Percentiles rank a stretch among this genome's conserved stretches.
Evolutionary conservation across 345 rosid species (phyloP).

Genomic region (Psidium guajava): DNA sequence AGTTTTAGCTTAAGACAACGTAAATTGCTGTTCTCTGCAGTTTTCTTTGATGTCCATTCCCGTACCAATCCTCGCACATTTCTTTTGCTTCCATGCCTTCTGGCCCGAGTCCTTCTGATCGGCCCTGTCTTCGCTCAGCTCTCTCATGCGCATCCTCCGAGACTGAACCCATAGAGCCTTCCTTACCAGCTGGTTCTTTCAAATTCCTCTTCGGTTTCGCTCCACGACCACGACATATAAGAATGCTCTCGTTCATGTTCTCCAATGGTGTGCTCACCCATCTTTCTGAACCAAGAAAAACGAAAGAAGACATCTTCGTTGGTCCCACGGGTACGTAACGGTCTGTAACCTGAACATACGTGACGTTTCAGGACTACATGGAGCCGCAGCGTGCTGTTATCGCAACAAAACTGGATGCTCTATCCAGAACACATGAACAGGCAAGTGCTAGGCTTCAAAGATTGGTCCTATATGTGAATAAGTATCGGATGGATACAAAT

Average conservation of each 20-base stretch:
- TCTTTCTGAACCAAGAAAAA: background rate
- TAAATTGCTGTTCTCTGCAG: too few species aligned
- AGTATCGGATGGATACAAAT: background rate
- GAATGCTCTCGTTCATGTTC: background rate
- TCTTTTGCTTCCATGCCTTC: background rate
- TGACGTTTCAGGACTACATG: slow-evolving; percentile 59
- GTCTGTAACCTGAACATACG: slow-evolving; percentile 13
- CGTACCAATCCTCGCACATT: background rate
- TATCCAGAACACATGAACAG: background rate
- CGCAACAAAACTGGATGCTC: slow-evolving; percentile 68
- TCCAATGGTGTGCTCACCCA: background rate
- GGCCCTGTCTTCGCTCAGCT: background rate
- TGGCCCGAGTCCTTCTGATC: background rate
- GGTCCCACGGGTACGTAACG: fast-evolving
- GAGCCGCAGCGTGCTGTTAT: slow-evolving; percentile 72
- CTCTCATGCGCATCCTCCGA: background rate
- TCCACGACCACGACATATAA: background rate
- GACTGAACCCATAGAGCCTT: background rate
- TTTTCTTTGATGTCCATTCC: background rate
- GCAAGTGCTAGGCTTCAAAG: background rate
- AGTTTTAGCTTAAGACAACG: too few species aligned
- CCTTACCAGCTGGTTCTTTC: background rate
- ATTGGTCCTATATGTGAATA: background rate
- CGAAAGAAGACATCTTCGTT: background rate
- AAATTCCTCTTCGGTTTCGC: background rate